These are phyloP conservation scores for Helichrysum umbraculigerum DNA, from an alignment of 129 eudicot genomes.

Conservation along the genomic window DNA sequence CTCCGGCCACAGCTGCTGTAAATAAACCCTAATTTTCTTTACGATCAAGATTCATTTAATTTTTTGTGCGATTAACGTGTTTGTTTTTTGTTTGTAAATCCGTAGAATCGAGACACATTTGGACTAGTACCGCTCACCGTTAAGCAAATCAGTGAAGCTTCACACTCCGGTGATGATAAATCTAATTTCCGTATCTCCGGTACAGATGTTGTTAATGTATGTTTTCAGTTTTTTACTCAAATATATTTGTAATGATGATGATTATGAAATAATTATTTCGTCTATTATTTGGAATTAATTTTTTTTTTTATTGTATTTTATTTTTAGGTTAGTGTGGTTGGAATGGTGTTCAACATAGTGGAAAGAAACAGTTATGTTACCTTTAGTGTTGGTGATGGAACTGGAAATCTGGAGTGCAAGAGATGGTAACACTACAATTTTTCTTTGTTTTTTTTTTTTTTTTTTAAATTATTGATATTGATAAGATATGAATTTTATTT, in stretches of 20 bases:
- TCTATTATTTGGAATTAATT: background rate
- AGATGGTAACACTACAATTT: constrained; percentile 58
- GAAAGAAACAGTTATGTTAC: constrained; percentile 75
- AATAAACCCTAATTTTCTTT: constrained; percentile 2
- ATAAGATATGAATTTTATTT: background rate
- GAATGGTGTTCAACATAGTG: constrained; percentile 56
- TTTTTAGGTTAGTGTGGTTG: constrained; percentile 79
- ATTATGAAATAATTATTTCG: background rate
- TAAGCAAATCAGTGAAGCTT: constrained; percentile 83
- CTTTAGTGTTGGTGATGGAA: constrained; percentile 83
- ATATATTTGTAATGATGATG: too few species aligned
- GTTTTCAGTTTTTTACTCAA: background rate
- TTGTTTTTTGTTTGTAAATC: background rate
- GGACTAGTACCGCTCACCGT: constrained; percentile 67
- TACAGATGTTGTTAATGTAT: constrained; percentile 71
- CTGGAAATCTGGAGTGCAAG: constrained; percentile 71
- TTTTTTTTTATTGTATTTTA: background rate
- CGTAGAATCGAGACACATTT: constrained; percentile 68
- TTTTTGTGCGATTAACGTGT: background rate
- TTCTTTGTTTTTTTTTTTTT: too few species aligned
- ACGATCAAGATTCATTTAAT: background rate
- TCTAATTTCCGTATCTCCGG: constrained; percentile 62
- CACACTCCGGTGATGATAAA: constrained; percentile 80
- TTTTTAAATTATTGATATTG: background rate
- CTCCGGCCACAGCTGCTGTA: constrained; percentile 37